These are phyloP conservation scores for Talaromyces marneffei DNA, from an alignment of 2,329 filamentous ascomycete genomes.

Conservation along the genomic window DNA sequence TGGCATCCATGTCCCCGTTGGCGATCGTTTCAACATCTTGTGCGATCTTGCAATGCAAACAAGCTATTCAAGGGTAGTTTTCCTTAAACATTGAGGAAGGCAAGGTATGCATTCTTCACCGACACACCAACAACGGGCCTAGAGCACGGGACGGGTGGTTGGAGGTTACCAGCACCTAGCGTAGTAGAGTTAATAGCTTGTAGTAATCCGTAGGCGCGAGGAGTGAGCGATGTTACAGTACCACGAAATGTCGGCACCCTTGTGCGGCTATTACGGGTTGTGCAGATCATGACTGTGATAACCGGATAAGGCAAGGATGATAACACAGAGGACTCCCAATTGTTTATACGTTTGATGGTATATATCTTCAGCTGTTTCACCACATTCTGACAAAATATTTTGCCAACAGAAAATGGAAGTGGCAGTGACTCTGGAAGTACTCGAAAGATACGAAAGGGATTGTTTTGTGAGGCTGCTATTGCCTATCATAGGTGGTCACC, in stretches of 20 bases:
- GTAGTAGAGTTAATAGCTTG: not conserved
- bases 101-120: not conserved
- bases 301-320: not conserved
- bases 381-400: no score
- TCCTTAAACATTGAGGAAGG: not conserved
- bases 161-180: not conserved
- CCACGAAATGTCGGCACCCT: no score
- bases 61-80: not conserved
- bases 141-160: not conserved
- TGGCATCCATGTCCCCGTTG: slow-evolving; percentile 45
- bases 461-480: not conserved
- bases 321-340: not conserved
- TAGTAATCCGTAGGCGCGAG: not conserved
- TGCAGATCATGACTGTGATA: not conserved
- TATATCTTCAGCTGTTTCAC: no score
- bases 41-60: not conserved
- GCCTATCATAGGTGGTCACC: not conserved
- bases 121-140: not conserved
- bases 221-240: slow-evolving; percentile 8
- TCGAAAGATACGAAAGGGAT: not conserved
- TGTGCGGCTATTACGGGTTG: no score
- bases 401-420: no score
- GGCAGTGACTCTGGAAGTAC: not conserved
- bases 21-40: slow-evolving; percentile 31
- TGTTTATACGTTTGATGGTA: not conserved